phyloP scores from a whole-genome alignment of 148 eudicot genomes.

The Oxyria digyna region DNA sequence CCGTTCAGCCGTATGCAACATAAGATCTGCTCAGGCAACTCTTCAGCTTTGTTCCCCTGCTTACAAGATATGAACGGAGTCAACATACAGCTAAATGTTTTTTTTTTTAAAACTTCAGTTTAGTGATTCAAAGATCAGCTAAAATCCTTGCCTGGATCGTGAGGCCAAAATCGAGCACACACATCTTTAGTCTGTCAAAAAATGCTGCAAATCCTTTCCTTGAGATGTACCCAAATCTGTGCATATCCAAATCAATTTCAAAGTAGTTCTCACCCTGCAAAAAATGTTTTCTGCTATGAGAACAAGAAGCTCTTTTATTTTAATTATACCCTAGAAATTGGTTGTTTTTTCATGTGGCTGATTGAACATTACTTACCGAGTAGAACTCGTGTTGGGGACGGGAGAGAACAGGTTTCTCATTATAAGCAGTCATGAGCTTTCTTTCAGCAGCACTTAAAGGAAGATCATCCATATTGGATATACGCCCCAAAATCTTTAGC shows the following conservation, averaged over 20 bases:
- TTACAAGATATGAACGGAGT: neutral
- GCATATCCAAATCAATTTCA: slow-evolving; percentile 97
- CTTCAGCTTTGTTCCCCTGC: slow-evolving; percentile 87
- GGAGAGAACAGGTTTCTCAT: slow-evolving; percentile 90
- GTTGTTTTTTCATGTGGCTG: too few relatives aligned
- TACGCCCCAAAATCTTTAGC: slow-evolving; percentile 77
- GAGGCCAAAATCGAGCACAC: slow-evolving; percentile 81
- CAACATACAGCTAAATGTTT: too few relatives aligned
- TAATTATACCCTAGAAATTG: too few relatives aligned
- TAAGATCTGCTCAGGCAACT: slow-evolving; percentile 69
- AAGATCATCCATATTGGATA: slow-evolving; percentile 71
- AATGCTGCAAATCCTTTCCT: slow-evolving; percentile 91
- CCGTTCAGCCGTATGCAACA: slow-evolving; percentile 75
- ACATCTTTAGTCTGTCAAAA: slow-evolving; percentile 60
- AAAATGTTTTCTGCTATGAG: neutral
- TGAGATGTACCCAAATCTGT: slow-evolving; percentile 85
- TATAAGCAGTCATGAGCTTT: slow-evolving; percentile 70
- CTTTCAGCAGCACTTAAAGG: slow-evolving; percentile 53
- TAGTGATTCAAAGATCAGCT: neutral
- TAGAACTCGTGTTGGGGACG: slow-evolving; percentile 89
- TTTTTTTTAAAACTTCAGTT: neutral
- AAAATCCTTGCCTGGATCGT: slow-evolving; percentile 70
- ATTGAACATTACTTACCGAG: slow-evolving; percentile 24
- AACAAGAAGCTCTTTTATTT: neutral
- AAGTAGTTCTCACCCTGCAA: slow-evolving; percentile 87